Conservation (phyloP, 2,329 filamentous ascomycete genomes). For the Ascosphaera apis region DNA sequence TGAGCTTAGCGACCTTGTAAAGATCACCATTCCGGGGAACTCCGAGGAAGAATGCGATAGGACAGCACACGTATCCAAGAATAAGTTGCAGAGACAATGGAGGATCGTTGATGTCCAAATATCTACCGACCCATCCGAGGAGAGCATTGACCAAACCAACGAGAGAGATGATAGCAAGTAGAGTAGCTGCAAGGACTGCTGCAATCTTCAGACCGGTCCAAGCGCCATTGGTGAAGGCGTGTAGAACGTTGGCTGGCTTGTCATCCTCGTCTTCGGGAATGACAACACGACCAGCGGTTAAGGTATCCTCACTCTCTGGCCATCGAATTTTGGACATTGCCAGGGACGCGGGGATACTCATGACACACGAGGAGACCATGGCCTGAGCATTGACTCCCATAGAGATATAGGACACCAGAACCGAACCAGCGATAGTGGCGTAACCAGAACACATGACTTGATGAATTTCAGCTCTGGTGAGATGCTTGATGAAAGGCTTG, state of each 20-base stretch:
- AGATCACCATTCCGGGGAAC: constrained; percentile 43
- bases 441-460: constrained; percentile 86
- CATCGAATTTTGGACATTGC: constrained; percentile 77
- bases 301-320: constrained; percentile 65
- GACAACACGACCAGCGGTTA: constrained; percentile 60
- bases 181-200: constrained; percentile 54
- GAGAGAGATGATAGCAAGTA: constrained; percentile 66
- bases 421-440: constrained; percentile 74
- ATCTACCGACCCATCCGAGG: constrained; percentile 63
- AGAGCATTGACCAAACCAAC: constrained; percentile 53
- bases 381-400: constrained; percentile 69
- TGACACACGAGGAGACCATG: constrained; percentile 75
- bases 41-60: constrained; percentile 58
- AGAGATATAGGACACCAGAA: constrained; percentile 64
- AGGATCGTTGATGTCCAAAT: constrained; percentile 48
- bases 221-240: constrained; percentile 65
- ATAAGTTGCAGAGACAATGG: constrained; percentile 53
- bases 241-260: constrained; percentile 50
- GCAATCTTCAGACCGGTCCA: constrained; percentile 75
- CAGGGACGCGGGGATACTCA: constrained; percentile 81
- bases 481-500: constrained; percentile 60
- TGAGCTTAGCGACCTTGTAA: constrained; percentile 51
- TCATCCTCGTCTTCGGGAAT: constrained; percentile 54
- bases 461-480: constrained; percentile 73
- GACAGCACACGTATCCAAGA: constrained; percentile 55